Percentiles rank a stretch among this genome's conserved stretches.
phyloP scores from a whole-genome alignment of 805 yeast genomes.

The Pichia insulana region DNA sequence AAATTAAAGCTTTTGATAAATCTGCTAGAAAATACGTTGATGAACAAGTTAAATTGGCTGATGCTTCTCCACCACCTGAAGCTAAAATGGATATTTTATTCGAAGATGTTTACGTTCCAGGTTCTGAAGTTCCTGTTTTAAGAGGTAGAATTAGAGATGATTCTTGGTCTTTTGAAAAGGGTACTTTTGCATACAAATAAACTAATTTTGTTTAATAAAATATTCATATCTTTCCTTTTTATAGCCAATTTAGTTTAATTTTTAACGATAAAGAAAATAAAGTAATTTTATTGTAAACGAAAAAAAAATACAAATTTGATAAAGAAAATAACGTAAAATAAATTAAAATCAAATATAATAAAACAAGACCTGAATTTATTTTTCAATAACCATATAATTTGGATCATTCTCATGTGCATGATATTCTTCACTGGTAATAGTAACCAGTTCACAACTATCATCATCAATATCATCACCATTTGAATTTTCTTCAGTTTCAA shows the following conservation, averaged over 20 bases:
- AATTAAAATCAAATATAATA: neutral
- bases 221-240: too few species aligned
- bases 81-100: conserved; percentile 90
- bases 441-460: conserved; percentile 36
- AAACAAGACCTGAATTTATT: conserved; percentile 4
- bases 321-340: too few species aligned
- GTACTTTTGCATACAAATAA: conserved; percentile 32
- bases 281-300: too few species aligned
- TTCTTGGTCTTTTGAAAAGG: conserved; percentile 55
- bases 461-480: conserved; percentile 20
- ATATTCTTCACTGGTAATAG: conserved; percentile 40
- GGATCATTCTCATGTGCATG: conserved; percentile 39
- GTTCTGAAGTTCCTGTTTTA: conserved; percentile 82
- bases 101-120: conserved; percentile 94
- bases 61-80: conserved; percentile 90
- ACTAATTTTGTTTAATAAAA: neutral
- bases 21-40: conserved; percentile 93
- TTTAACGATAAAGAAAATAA: neutral
- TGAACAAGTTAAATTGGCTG: conserved; percentile 89
- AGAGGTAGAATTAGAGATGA: conserved; percentile 97
- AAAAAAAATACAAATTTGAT: too few species aligned
- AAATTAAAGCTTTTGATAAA: conserved; percentile 90
- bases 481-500: conserved; percentile 5
- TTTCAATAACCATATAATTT: conserved; percentile 33
- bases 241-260: neutral